Percentiles rank a stretch among this genome's conserved stretches.
Evolutionary conservation across 768 basidiomycete genomes (phyloP).

Genomic region (Xerocomus brunneocitrinus): DNA sequence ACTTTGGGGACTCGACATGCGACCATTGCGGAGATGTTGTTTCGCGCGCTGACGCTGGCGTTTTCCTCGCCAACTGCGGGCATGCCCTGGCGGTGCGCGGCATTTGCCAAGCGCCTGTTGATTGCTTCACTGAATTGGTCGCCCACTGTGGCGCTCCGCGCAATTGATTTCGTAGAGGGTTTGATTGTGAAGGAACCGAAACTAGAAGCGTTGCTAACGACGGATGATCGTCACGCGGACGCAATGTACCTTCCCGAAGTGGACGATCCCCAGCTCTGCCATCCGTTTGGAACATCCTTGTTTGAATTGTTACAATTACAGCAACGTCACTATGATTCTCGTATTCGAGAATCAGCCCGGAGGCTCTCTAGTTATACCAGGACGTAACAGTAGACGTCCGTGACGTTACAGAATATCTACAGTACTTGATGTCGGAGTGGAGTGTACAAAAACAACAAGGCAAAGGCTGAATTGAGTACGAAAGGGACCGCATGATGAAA

Average conservation of each 20-base stretch:
- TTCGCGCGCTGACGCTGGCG: constrained; percentile 76
- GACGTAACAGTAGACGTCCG: constrained; percentile 29
- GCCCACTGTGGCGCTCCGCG: constrained; percentile 54
- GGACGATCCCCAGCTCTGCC: constrained; percentile 82
- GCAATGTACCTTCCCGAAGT: constrained; percentile 83
- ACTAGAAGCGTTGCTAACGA: constrained; percentile 79
- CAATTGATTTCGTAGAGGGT: constrained; percentile 67
- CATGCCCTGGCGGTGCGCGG: constrained; percentile 74
- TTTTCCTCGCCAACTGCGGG: constrained; percentile 71
- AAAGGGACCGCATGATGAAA: constrained; percentile 8
- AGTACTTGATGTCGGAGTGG: constrained; percentile 21
- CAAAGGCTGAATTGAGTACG: constrained; percentile 10
- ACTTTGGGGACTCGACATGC: constrained; percentile 27
- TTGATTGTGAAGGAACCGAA: constrained; percentile 74
- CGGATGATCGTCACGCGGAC: constrained; percentile 80
- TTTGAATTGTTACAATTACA: constrained; percentile 76
- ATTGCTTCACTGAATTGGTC: constrained; percentile 81
- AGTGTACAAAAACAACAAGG: constrained; percentile 20
- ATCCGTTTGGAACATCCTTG: constrained; percentile 79
- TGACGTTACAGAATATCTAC: constrained; percentile 32
- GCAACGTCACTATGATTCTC: constrained; percentile 57
- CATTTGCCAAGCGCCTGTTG: constrained; percentile 91
- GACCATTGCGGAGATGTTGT: constrained; percentile 66
- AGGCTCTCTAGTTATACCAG: constrained; percentile 47
- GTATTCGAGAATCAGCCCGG: constrained; percentile 62